These are phyloP conservation scores for Euphorbia peplus DNA, from an alignment of 345 rosid genomes.

Conservation along the genomic window DNA sequence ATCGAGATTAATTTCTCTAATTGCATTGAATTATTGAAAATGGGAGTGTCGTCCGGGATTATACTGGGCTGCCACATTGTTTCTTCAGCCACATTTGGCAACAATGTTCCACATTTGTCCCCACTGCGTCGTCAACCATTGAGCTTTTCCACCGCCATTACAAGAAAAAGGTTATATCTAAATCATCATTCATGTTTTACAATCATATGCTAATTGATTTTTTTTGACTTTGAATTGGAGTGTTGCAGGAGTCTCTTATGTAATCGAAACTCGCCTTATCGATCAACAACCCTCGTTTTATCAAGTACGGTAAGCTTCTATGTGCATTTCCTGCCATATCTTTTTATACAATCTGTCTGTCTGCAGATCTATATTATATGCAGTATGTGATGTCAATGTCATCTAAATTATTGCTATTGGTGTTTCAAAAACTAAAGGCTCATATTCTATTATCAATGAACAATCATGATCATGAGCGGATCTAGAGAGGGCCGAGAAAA, in stretches of 20 bases:
- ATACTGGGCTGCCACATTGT: constrained; percentile 9
- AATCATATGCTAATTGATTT: background rate
- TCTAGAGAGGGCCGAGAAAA: too few species aligned
- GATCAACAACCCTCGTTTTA: constrained; percentile 20
- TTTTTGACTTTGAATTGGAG: constrained; percentile 5
- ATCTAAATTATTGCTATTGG: background rate
- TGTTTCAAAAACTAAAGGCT: too few species aligned
- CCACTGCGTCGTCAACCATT: constrained; percentile 10
- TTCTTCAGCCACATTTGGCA: constrained; percentile 7
- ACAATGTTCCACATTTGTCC: constrained; percentile 7
- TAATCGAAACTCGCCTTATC: constrained; percentile 17
- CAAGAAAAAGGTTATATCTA: constrained; percentile 20
- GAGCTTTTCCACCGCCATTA: constrained; percentile 13
- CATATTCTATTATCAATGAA: too few species aligned
- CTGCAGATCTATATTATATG: background rate
- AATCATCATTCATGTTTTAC: background rate
- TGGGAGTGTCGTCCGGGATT: constrained; percentile 21
- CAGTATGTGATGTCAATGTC: background rate
- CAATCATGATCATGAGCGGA: too few species aligned
- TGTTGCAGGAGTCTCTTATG: constrained; percentile 26
- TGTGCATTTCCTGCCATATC: background rate
- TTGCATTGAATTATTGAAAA: too few species aligned
- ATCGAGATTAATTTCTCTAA: too few species aligned
- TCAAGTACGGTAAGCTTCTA: constrained; percentile 25
- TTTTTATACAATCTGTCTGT: background rate